Evolutionary conservation across 257 asterid genomes (phyloP).

Genomic region (Solanum acaule): DNA sequence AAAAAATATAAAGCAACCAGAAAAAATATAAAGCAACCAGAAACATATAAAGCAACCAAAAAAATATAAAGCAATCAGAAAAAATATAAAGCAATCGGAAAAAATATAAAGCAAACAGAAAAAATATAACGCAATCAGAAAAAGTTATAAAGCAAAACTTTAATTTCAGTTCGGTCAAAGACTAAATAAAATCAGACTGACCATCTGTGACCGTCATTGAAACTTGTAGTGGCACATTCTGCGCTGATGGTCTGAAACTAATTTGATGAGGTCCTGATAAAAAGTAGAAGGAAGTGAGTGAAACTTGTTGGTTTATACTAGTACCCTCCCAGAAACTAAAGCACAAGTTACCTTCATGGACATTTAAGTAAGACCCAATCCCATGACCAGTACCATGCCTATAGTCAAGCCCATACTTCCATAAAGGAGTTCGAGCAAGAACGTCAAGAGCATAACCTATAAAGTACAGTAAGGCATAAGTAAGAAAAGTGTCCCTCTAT

Average conservation of each 20-base stretch:
- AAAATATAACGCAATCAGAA: neutral
- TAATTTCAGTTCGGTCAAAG: neutral
- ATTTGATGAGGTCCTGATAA: slow-evolving; percentile 82
- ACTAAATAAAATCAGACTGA: slow-evolving; percentile 8
- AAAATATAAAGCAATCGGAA: neutral
- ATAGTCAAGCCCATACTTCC: slow-evolving; percentile 96
- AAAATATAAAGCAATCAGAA: neutral
- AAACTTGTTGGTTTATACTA: neutral
- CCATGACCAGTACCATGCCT: slow-evolving; percentile 99
- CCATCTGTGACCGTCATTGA: slow-evolving; percentile 98
- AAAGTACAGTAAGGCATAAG: slow-evolving; percentile 8
- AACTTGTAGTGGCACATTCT: slow-evolving; percentile 63
- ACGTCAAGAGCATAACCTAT: slow-evolving; percentile 74
- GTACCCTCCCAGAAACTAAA: neutral
- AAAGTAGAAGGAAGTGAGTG: neutral
- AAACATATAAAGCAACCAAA: neutral
- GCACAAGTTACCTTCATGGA: slow-evolving; percentile 71
- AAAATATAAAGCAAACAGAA: neutral
- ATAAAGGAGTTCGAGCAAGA: slow-evolving; percentile 84
- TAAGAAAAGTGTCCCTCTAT: neutral
- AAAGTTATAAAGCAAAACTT: neutral
- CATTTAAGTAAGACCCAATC: slow-evolving; percentile 84
- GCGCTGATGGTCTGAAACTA: slow-evolving; percentile 84
- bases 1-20: neutral
- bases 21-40: neutral